phyloP scores from a whole-genome alignment of 2,329 filamentous ascomycete genomes.

The Hansfordia pulvinata region DNA sequence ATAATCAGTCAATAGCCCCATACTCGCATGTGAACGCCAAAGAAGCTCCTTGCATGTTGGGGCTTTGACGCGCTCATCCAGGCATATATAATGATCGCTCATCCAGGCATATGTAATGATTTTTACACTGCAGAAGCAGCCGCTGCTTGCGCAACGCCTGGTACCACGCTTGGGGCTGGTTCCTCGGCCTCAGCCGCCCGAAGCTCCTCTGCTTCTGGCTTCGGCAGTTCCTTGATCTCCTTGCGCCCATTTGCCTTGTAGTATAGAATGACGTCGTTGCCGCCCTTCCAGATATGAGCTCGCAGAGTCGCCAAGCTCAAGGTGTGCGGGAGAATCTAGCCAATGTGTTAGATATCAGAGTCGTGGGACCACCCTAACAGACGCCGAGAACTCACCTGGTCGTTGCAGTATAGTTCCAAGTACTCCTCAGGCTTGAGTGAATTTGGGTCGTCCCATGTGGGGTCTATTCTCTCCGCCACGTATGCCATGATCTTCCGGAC shows the following conservation, averaged over 20 bases:
- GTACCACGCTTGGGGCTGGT: conserved; percentile 3
- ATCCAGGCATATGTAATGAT: no score
- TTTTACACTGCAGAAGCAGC: no score
- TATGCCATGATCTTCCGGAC: conserved; percentile 92
- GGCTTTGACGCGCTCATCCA: no score
- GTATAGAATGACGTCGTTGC: conserved; percentile 80
- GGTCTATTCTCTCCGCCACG: conserved; percentile 81
- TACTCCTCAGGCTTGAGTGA: conserved; percentile 77
- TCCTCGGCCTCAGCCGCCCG: conserved; percentile 6
- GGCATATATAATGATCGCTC: no score
- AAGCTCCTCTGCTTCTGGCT: conserved; percentile 7
- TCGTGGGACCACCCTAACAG: no score
- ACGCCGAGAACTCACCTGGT: conserved; percentile 66
- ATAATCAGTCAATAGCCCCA: no score
- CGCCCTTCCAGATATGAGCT: conserved; percentile 85
- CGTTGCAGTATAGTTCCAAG: conserved; percentile 87
- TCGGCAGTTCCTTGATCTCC: conserved; percentile 27
- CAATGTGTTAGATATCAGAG: conserved; percentile 8
- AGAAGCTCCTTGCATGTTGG: no score
- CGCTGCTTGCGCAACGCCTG: background rate
- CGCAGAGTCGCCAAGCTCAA: conserved; percentile 93
- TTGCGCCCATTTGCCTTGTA: conserved; percentile 90
- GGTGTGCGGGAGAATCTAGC: conserved; percentile 54
- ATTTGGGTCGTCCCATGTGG: conserved; percentile 44
- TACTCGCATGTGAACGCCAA: no score